Evolutionary conservation across 371 early-diverging fungal species (phyloP), one percentile per base, ranked within the genome.

Genomic region (Mortierella sp.): DNA sequence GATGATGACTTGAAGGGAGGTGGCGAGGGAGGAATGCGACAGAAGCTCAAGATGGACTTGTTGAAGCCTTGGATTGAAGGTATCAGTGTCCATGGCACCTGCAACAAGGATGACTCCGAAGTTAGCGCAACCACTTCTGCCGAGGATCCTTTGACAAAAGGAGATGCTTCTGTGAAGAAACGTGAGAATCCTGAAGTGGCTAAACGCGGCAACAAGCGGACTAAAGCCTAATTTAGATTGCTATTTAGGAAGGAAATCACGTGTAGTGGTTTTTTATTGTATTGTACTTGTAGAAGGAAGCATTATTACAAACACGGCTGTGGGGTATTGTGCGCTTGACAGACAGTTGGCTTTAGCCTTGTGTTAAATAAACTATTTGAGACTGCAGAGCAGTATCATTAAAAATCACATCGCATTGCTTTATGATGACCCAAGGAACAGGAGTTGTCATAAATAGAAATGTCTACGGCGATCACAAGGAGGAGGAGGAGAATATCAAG

Each of bases 21-120:
- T 40, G 85, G 84, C 13, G 88, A 84, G 53, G 85, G 89, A 13
- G 90, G 92, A 54, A 89, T 91, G 89, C 84, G 91, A 19, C 90
- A 91, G 80, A 91, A 90, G 78, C 84, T 93, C 78, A 85, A 86
- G 61, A 88, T 91, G 88, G 81, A 75, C 45, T 79, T 96, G 55
- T 83, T 94, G 10, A 89, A 91, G 66, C 95, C 96, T 3, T 68
- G 61, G 58, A 86, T 94, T 10, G 84, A 83, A 56, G 90, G 89
- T 9, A 76, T 91, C 23, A 87, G 88, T 68, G 79, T 87, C 56
- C 79, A 78, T 43, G 76, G 76, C 12, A 45, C 45, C 22, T 66
- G 65, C 19, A 72, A 71, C 56, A 76, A 76, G 77, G 77, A 68
- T n/a, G 73, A 66, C 29, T 58, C 69, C 10, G 65, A 68, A 58